Base-by-base conservation (phyloP, 2,329 filamentous ascomycete species). In the Aspergillus sp. region DNA sequence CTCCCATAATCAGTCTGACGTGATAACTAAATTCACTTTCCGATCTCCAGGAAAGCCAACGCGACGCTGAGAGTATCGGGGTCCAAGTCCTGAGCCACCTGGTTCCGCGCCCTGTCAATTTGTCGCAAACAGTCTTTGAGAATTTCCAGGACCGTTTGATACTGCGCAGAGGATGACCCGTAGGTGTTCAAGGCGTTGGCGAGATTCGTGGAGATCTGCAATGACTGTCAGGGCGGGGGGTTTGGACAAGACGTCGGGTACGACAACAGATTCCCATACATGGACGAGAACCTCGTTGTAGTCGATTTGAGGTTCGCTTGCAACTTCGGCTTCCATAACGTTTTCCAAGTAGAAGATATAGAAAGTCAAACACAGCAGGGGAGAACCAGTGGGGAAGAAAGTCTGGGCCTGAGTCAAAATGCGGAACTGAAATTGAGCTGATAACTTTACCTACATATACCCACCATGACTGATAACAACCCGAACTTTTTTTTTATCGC, bases 171-270 rank as follows among this genome's bases (percentile, higher is more conserved):
- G 2, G 66, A 67, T 12, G 72, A 45, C 6, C 75, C 75, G 57
- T 75, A 77, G 6, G 75, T 76, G 33, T 69, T 64, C 4, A 74
- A 65, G 3, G 73, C 75, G 49, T 77, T 79, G 39, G 69, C 68
- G 19, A 77, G 74, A 51, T 75, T 80, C 55, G 67, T 72, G n/a
- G 76, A 72, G 49, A 77, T 72, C 75, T 77, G 23, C 17, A 19
- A 55, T 31, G 37, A 5, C 27, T n/a, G 39, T 53, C 19, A 47
- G 53, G 9, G 49, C 27, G 43, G 41, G 43, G 49, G 9, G 11
- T 21, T 23, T 43, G 8, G 8, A 9, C 23, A 2, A 37, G 35
- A 37, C 15, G 35, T 37, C 14, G 12, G 33, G 24, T 9, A 19
- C 8, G 5, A 35, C 15, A 35, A 6, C 7, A 7, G 11, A 9